Percentiles rank a stretch among this genome's conserved stretches.
phyloP scores from a whole-genome alignment of 768 basidiomycete genomes.

The Sporobolomyces pararoseus region DNA sequence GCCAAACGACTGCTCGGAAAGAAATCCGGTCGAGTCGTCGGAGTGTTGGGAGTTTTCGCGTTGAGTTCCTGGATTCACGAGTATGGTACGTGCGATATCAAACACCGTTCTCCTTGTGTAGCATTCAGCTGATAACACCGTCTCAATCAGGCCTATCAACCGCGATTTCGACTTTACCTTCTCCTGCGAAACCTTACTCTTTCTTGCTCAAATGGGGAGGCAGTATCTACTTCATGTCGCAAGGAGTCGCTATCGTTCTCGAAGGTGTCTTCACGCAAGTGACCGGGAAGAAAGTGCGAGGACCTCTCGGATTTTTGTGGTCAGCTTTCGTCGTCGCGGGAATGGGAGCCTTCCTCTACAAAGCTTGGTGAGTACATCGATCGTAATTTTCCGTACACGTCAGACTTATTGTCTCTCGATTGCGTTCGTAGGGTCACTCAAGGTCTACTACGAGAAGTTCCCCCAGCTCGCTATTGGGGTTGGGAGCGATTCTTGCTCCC shows the following conservation, averaged over 20 bases:
- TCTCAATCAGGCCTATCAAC: conserved; percentile 18
- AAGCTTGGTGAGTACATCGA: conserved; percentile 17
- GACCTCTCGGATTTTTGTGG: conserved; percentile 17
- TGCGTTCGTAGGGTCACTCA: conserved; percentile 18
- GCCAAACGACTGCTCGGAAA: conserved; percentile 11
- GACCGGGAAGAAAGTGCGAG: background rate
- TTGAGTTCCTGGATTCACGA: conserved; percentile 34
- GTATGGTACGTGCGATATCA: conserved; percentile 16
- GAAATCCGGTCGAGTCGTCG: background rate
- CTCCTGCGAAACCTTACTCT: conserved; percentile 1
- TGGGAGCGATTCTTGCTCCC: conserved; percentile 31
- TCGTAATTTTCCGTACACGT: background rate
- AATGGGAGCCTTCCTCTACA: background rate
- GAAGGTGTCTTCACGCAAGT: conserved; percentile 17
- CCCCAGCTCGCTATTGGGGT: conserved; percentile 26
- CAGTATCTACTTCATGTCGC: conserved; percentile 31
- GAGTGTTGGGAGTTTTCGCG: conserved; percentile 19
- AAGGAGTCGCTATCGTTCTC: conserved; percentile 31
- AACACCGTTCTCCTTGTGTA: background rate
- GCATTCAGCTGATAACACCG: too few species aligned
- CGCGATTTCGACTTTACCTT: conserved; percentile 15
- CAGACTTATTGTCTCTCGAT: background rate
- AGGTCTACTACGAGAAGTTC: conserved; percentile 32
- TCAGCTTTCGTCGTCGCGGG: background rate
- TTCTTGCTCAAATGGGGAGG: conserved; percentile 32